These are phyloP conservation scores for Inga laurina DNA, from an alignment of 306 rosid genomes.

Conservation along the genomic window DNA sequence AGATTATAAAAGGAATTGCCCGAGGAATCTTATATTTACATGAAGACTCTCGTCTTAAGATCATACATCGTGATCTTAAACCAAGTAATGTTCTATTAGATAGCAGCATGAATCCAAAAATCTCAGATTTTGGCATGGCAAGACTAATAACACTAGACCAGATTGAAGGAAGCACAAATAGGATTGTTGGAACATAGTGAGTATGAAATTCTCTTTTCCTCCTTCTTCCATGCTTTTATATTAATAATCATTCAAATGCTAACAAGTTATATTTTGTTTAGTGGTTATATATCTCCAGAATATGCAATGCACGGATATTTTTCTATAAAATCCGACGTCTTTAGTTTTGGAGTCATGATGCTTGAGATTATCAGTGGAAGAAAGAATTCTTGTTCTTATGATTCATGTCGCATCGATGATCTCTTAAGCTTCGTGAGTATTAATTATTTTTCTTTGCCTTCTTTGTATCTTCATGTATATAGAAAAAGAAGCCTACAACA, in stretches of 20 bases:
- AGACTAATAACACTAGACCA: constrained; percentile 48
- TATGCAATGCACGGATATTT: constrained; percentile 53
- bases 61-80: constrained; percentile 76
- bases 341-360: constrained; percentile 52
- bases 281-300: constrained; percentile 19
- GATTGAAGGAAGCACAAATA: constrained; percentile 47
- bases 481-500: not conserved
- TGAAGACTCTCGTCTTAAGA: constrained; percentile 65
- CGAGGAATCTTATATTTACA: constrained; percentile 72
- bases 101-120: constrained; percentile 53
- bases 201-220: not conserved
- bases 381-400: constrained; percentile 41
- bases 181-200: constrained; percentile 74
- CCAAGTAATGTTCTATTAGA: constrained; percentile 66
- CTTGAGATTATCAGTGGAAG: constrained; percentile 54
- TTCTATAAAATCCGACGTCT: constrained; percentile 45
- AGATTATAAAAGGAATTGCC: constrained; percentile 55
- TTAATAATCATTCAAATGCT: not conserved
- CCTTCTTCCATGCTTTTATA: not conserved
- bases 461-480: not conserved
- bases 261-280: not conserved
- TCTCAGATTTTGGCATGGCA: constrained; percentile 80
- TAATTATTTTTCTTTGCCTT: not conserved
- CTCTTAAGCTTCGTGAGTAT: constrained; percentile 50
- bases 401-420: constrained; percentile 38